phyloP scores from a whole-genome alignment of 2,329 filamentous ascomycete genomes.

The Exophiala calicioides region DNA sequence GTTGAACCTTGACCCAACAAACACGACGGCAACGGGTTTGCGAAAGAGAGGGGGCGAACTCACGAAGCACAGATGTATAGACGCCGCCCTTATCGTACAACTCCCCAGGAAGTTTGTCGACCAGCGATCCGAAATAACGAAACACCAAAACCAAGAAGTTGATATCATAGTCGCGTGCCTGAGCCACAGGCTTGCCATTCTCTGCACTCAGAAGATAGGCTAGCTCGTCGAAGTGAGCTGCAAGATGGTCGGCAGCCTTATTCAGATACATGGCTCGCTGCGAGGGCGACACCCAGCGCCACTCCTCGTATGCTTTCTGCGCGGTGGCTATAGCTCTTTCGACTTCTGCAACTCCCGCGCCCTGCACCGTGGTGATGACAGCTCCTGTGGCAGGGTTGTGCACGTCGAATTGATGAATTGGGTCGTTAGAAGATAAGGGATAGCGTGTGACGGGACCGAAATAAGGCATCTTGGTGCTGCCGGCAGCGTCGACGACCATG shows the following conservation, averaged over 20 bases:
- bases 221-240: slow-evolving; percentile 27
- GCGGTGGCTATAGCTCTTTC: slow-evolving; percentile 13
- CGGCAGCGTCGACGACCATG: no score
- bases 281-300: slow-evolving; percentile 12
- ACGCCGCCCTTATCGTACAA: slow-evolving; percentile 15
- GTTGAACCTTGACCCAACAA: no score
- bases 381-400: slow-evolving; percentile 24
- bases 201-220: slow-evolving; percentile 31
- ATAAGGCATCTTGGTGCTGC: no score
- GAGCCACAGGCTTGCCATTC: slow-evolving; percentile 32
- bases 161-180: slow-evolving; percentile 27
- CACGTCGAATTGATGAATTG: slow-evolving; percentile 15
- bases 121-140: slow-evolving; percentile 31
- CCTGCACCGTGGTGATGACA: slow-evolving; percentile 15
- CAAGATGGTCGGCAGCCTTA: slow-evolving; percentile 15
- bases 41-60: no score
- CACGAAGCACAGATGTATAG: slow-evolving; percentile 13
- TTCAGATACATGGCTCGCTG: slow-evolving; percentile 14
- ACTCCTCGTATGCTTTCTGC: slow-evolving; percentile 18
- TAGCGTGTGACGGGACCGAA: slow-evolving; percentile 5
- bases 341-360: slow-evolving; percentile 7
- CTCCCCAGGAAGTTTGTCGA: slow-evolving; percentile 21
- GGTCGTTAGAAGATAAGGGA: slow-evolving; percentile 5
- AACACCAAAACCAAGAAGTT: slow-evolving; percentile 28
- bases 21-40: no score